Evolutionary conservation across 139 green algal genomes (phyloP).

Genomic region (Chlamydomonas incerta): DNA sequence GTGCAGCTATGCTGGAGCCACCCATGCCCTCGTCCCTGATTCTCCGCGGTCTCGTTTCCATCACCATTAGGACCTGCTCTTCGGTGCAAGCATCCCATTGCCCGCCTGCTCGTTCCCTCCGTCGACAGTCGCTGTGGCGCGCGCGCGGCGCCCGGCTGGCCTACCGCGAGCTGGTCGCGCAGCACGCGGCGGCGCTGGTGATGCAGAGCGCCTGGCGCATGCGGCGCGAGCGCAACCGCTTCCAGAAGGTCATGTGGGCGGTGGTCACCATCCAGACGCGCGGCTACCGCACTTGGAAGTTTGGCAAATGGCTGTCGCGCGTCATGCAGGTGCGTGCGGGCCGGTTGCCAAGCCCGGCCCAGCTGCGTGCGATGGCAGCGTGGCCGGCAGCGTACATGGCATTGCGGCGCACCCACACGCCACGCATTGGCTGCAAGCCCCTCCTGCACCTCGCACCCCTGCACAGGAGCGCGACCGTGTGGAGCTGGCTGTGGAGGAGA

Average conservation of each 20-base stretch:
- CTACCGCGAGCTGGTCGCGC: constrained; percentile 46
- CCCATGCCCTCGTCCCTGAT: too few relatives aligned
- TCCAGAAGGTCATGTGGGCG: constrained; percentile 29
- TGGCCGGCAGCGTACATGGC: too few relatives aligned
- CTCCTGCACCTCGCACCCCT: too few relatives aligned
- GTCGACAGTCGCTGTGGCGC: constrained; percentile 61
- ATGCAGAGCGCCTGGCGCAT: constrained; percentile 63
- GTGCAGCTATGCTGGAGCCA: too few relatives aligned
- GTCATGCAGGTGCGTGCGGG: constrained; percentile 10
- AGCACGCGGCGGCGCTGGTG: constrained; percentile 52
- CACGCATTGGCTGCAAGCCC: too few relatives aligned
- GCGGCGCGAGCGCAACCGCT: constrained; percentile 29
- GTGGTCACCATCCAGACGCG: constrained; percentile 63
- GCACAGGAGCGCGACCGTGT: constrained; percentile 7
- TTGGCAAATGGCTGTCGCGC: constrained; percentile 21
- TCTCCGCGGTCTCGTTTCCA: too few relatives aligned
- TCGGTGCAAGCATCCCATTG: too few relatives aligned
- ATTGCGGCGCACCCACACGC: too few relatives aligned
- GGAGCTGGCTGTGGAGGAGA: constrained; percentile 42
- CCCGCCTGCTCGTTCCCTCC: too few relatives aligned
- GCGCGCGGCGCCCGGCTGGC: neutral
- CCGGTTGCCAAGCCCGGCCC: too few relatives aligned
- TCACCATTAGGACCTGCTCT: too few relatives aligned
- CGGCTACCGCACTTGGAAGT: constrained; percentile 48
- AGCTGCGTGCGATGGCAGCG: too few relatives aligned